Evolutionary conservation across 2,329 filamentous ascomycete genomes (phyloP).

Genomic region (Aspergillus viridinutans): DNA sequence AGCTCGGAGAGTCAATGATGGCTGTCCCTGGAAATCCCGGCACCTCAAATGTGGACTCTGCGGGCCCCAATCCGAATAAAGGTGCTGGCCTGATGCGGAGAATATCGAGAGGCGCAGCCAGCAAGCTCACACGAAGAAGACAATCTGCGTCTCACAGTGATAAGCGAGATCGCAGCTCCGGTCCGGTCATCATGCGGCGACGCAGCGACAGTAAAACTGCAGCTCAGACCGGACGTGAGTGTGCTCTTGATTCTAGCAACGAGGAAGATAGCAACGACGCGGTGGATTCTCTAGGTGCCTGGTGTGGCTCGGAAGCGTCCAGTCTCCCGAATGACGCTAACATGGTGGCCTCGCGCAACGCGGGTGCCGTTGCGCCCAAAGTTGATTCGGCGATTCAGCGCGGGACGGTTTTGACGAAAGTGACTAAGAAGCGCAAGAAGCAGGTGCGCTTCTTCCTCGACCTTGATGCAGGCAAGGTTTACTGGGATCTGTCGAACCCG

Average conservation of each 20-base stretch:
- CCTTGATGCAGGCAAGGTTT: constrained; percentile 77
- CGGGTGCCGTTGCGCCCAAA: constrained; percentile 55
- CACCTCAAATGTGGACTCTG: constrained; percentile 53
- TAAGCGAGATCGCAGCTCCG: constrained; percentile 81
- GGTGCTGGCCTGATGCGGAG: constrained; percentile 72
- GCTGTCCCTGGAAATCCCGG: constrained; percentile 39
- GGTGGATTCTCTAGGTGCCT: constrained; percentile 41
- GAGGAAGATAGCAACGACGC: constrained; percentile 43
- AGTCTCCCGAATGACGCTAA: constrained; percentile 36
- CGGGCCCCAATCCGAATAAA: constrained; percentile 49
- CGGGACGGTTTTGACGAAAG: constrained; percentile 73
- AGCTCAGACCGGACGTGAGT: constrained; percentile 49
- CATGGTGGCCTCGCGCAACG: constrained; percentile 30
- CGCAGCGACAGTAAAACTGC: constrained; percentile 86
- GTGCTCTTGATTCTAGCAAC: constrained; percentile 40
- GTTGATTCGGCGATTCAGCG: constrained; percentile 72
- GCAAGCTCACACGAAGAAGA: constrained; percentile 64
- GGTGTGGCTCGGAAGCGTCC: constrained; percentile 39
- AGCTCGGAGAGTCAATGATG: constrained; percentile 70
- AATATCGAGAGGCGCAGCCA: constrained; percentile 74
- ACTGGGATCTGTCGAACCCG: constrained; percentile 75
- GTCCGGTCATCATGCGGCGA: constrained; percentile 79
- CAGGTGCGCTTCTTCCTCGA: constrained; percentile 75
- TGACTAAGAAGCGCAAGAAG: constrained; percentile 76
- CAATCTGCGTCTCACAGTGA: constrained; percentile 72